A percentile compares a stretch with the other conserved stretches of the same genome.
Conservation (phyloP, 208 protist species). For the Leishmania turanica region DNA sequence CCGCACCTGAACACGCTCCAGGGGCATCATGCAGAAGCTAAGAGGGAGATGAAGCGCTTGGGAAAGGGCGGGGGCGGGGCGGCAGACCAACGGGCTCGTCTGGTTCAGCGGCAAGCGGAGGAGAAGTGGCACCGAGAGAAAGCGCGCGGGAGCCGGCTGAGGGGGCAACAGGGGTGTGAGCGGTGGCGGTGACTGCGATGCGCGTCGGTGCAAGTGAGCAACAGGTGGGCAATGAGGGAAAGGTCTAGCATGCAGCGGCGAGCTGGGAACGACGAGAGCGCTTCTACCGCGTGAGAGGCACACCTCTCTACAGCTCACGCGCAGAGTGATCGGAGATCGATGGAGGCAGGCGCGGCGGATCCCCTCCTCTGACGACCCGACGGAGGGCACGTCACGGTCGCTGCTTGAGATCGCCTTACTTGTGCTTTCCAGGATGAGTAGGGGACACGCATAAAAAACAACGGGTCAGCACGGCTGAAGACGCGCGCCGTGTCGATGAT, state of each 20-base stretch:
- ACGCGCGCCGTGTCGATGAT: not conserved
- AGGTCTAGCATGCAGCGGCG: not conserved
- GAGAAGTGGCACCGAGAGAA: not conserved
- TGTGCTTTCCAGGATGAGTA: too few relatives aligned
- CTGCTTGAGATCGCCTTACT: too few relatives aligned
- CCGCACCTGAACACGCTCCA: not conserved
- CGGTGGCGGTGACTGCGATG: not conserved
- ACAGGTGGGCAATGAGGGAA: not conserved
- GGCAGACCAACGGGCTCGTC: too few relatives aligned
- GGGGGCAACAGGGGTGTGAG: not conserved
- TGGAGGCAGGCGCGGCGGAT: too few relatives aligned
- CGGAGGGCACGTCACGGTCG: too few relatives aligned
- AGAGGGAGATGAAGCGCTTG: not conserved
- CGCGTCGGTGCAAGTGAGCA: not conserved
- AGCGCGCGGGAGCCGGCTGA: not conserved
- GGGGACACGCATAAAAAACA: too few relatives aligned
- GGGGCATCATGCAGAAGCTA: constrained; percentile 13
- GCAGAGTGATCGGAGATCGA: not conserved
- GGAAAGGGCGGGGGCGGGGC: not conserved
- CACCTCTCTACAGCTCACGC: not conserved
- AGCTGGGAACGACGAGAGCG: not conserved
- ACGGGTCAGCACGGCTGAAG: not conserved
- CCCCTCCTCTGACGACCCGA: too few relatives aligned
- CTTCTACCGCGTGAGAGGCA: not conserved
- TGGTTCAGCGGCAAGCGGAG: not conserved